Base-by-base conservation (phyloP, 2,329 filamentous ascomycete species). In the Neofusicoccum parvum region DNA sequence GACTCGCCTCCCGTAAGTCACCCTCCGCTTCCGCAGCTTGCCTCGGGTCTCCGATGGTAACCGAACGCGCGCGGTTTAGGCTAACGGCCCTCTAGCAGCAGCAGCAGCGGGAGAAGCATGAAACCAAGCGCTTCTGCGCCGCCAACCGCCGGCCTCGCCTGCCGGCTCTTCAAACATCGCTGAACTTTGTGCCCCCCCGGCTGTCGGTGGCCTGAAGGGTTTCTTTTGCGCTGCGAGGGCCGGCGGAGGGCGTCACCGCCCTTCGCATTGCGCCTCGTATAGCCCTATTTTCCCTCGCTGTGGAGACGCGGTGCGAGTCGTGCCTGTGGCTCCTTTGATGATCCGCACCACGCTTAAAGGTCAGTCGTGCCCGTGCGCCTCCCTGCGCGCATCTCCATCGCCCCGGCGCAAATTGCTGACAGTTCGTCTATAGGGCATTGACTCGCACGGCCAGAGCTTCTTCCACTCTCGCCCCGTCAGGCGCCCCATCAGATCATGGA, bases 111-210 rank as follows among this genome's bases (percentile, higher is more conserved):
- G 60, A 63, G 3, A 32, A 12, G 3, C 60, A 53, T 34, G 60
- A 63, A 32, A 41, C 60, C 60, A 63, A 63, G 37, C 60, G 60
- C 36, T 39, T 63, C 60, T 63, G 60, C 48, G 23, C 34, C 17
- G 58, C 45, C 46, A 20, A n/a, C 23, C 36, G 48, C 36, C 14
- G 27, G 37, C 62, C 62, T 20, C 62, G 62, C 49, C 12, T 64
- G 49, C 49, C 62, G 5, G 17, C 23, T 5, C 17, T 64, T 11
- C 62, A 64, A 11, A 64, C 62, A 5, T 51, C 49, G 10, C 39
- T 54, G 36, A 54, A 32, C 39, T 45, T 37, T 39, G 10, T 54
- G 27, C 39, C 49, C 3, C 56, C 56, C n/a, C 15, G 56, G 17
- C 56, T 60, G 41, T 60, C 56, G n/a, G 56, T 60, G 49, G 49